Percentiles rank a stretch among this genome's conserved stretches.
These are phyloP conservation scores for Leucosporidium creatinivorum DNA, from an alignment of 768 basidiomycete species.

Conservation along the genomic window DNA sequence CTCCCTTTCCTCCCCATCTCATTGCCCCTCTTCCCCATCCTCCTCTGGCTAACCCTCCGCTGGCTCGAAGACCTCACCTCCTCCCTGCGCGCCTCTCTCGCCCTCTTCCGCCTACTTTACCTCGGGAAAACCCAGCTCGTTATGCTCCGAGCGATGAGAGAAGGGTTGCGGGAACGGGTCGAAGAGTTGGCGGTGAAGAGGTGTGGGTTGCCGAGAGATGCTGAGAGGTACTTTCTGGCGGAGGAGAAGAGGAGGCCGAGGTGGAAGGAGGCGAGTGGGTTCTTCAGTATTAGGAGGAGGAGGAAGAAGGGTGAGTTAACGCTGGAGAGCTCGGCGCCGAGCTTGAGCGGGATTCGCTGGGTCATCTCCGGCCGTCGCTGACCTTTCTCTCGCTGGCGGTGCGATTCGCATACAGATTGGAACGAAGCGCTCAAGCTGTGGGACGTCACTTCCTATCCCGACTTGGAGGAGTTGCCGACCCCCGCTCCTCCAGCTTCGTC, in stretches of 20 bases:
- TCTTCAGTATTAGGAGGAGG: conserved; percentile 21
- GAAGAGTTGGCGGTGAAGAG: conserved; percentile 23
- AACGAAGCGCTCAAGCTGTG: conserved; percentile 30
- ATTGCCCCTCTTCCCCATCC: conserved; percentile 54
- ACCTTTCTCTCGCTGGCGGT: not conserved
- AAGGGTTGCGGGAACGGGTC: conserved; percentile 44
- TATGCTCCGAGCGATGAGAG: conserved; percentile 51
- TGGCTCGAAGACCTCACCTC: conserved; percentile 81
- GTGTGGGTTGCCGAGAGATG: conserved; percentile 25
- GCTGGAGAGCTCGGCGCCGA: no score
- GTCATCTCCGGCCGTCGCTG: no score
- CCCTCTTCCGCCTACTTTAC: conserved; percentile 56
- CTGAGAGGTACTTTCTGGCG: conserved; percentile 9
- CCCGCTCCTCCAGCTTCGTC: not conserved
- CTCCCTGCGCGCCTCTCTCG: conserved; percentile 63
- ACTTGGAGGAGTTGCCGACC: not conserved
- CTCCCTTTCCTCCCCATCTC: conserved; percentile 58
- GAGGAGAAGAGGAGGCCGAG: conserved; percentile 6
- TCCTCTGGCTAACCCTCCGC: conserved; percentile 85
- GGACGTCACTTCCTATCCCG: conserved; percentile 22
- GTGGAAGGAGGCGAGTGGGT: conserved; percentile 20
- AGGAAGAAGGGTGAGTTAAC: conserved; percentile 28
- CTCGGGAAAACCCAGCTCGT: conserved; percentile 57
- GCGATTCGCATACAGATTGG: conserved; percentile 11
- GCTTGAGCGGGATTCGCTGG: not conserved